These are phyloP conservation scores for Salix exigua DNA, from an alignment of 345 rosid species.

Conservation along the genomic window DNA sequence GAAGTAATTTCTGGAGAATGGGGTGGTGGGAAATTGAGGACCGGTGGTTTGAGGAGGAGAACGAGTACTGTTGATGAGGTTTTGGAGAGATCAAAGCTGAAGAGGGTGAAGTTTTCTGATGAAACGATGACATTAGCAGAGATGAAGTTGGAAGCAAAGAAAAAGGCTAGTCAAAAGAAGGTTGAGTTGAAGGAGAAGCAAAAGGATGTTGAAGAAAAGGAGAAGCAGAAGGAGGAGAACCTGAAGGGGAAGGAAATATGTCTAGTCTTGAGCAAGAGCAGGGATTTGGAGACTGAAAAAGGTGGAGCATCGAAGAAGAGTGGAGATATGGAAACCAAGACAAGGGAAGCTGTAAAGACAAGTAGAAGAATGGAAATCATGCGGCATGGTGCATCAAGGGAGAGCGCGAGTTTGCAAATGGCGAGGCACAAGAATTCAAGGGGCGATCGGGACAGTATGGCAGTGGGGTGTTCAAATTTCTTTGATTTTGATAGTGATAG, in stretches of 20 bases:
- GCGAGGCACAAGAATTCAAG: constrained; percentile 16
- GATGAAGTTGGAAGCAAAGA: constrained; percentile 52
- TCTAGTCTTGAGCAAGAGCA: constrained; percentile 8
- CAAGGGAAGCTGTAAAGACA: constrained; percentile 25
- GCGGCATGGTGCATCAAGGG: constrained; percentile 18
- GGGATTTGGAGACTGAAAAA: constrained; percentile 23
- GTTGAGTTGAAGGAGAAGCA: constrained; percentile 25
- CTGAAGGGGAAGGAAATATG: constrained; percentile 12
- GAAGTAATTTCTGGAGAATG: constrained; percentile 15
- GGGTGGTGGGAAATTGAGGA: constrained; percentile 41
- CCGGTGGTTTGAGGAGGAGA: constrained; percentile 31
- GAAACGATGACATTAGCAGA: constrained; percentile 75
- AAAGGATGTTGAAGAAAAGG: constrained; percentile 1
- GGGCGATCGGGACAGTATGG: constrained; percentile 29
- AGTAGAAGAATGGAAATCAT: constrained; percentile 16
- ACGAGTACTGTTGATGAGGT: constrained; percentile 33
- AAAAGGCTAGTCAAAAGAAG: constrained; percentile 33
- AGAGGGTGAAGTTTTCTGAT: constrained; percentile 32
- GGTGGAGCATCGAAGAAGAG: constrained; percentile 21
- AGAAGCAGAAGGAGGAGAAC: constrained; percentile 14
- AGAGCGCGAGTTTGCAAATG: constrained; percentile 10
- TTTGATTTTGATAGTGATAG: constrained; percentile 64
- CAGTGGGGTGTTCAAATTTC: constrained; percentile 48
- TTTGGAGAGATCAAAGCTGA: constrained; percentile 31
- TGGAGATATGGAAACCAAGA: constrained; percentile 19